A percentile compares a stretch with the other conserved stretches of the same genome.
These are phyloP conservation scores for Trichosporon ovoides DNA, from an alignment of 1,284 basidiomycete genomes.

Conservation along the genomic window DNA sequence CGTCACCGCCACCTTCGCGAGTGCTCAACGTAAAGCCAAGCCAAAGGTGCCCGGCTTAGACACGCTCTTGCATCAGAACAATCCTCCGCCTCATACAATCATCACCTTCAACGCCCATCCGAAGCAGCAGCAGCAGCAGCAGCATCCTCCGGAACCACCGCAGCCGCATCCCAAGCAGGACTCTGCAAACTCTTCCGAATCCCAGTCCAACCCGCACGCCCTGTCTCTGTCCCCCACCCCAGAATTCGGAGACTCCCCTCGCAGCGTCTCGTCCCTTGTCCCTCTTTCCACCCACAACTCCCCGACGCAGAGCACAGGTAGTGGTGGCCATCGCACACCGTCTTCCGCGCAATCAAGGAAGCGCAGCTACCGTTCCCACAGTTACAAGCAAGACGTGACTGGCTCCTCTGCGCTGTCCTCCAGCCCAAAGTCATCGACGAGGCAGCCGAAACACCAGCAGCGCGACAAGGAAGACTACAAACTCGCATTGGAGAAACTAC, in stretches of 20 bases:
- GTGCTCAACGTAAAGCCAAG: not conserved
- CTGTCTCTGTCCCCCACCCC: not conserved
- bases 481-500: conserved; percentile 28
- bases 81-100: not conserved
- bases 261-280: conserved; percentile 4
- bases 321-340: not conserved
- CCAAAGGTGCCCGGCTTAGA: not conserved
- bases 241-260: not conserved
- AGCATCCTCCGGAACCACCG: not conserved
- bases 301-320: not conserved
- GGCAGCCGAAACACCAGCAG: not conserved
- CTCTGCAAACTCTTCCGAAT: not conserved
- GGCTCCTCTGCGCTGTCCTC: not conserved
- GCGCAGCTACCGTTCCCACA: not conserved
- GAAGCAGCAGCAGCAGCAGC: not conserved
- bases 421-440: not conserved
- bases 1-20: conserved; percentile 5
- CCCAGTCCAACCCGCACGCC: not conserved
- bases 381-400: conserved; percentile 1
- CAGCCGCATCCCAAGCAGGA: not conserved
- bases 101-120: no score
- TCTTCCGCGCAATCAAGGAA: not conserved
- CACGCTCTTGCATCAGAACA: not conserved
- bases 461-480: conserved; percentile 19
- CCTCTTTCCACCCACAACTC: not conserved